Percentiles rank a stretch among this genome's conserved stretches.
Conservation (phyloP, 139 green algal genomes). For the Nannochloris sp. region DNA sequence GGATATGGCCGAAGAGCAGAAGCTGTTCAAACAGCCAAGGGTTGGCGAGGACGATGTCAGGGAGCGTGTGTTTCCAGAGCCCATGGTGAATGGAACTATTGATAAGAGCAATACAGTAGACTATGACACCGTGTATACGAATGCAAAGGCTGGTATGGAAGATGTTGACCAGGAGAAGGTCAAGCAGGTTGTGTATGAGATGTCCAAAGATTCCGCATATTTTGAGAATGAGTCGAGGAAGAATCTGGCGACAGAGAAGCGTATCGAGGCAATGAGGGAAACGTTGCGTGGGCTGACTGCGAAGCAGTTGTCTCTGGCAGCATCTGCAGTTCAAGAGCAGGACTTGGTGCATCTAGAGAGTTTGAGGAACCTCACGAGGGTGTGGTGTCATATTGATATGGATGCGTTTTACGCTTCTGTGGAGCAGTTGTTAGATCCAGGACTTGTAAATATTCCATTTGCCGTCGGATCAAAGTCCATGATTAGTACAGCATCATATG, state of each 20-base stretch:
- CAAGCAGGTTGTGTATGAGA: conserved; percentile 81
- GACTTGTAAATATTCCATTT: conserved; percentile 58
- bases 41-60: neutral
- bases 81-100: neutral
- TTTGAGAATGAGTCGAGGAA: conserved; percentile 92
- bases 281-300: conserved; percentile 14
- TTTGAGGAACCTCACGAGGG: conserved; percentile 50
- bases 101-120: neutral
- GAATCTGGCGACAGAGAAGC: conserved; percentile 40
- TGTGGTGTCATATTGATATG: conserved; percentile 91
- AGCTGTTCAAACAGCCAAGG: too few relatives aligned
- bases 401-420: conserved; percentile 80
- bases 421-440: conserved; percentile 59
- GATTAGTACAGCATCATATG: conserved; percentile 86
- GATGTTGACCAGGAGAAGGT: conserved; percentile 50
- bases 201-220: conserved; percentile 78
- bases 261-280: conserved; percentile 40
- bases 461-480: conserved; percentile 80
- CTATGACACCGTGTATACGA: conserved; percentile 89
- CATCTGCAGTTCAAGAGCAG: conserved; percentile 19
- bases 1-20: too few relatives aligned
- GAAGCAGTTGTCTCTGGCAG: conserved; percentile 33
- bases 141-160: conserved; percentile 83
- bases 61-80: neutral
- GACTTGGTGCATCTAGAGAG: conserved; percentile 57